Evolutionary conservation across 352 stramenopile species (phyloP).

Genomic region (Phytopythium boreale): DNA sequence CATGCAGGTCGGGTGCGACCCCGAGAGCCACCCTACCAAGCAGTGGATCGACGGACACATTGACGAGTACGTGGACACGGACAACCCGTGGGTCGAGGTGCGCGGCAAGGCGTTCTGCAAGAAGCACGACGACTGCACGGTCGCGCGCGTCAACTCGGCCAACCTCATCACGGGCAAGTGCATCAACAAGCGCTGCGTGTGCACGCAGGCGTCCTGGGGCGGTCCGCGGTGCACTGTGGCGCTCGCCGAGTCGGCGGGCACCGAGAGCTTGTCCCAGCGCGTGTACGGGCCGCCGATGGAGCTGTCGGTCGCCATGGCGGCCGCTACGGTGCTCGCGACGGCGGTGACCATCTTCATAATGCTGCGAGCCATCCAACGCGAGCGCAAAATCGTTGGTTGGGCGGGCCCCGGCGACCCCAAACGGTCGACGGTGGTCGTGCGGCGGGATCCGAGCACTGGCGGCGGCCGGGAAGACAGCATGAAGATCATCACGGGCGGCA

Average conservation of each 20-base stretch:
- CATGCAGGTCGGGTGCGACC: slow-evolving; percentile 55
- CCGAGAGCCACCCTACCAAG: slow-evolving; percentile 42
- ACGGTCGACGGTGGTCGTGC: not conserved
- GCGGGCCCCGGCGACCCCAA: not conserved
- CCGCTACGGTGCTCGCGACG: slow-evolving; percentile 15
- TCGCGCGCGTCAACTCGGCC: slow-evolving; percentile 22
- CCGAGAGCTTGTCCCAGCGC: slow-evolving; percentile 4
- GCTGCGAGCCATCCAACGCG: not conserved
- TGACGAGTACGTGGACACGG: slow-evolving; percentile 51
- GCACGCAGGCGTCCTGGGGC: slow-evolving; percentile 43
- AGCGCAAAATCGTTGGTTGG: not conserved
- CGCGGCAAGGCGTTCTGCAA: slow-evolving; percentile 41
- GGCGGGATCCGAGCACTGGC: not conserved
- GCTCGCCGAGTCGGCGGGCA: not conserved
- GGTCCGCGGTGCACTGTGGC: slow-evolving; percentile 15
- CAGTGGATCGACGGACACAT: slow-evolving; percentile 57
- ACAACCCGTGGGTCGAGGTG: slow-evolving; percentile 40
- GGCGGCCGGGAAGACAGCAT: not conserved
- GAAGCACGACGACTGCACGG: slow-evolving; percentile 45
- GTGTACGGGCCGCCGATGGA: slow-evolving; percentile 33
- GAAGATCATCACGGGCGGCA: not conserved
- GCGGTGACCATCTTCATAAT: not conserved
- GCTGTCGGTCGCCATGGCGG: slow-evolving; percentile 21
- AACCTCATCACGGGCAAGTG: slow-evolving; percentile 41
- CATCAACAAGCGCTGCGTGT: slow-evolving; percentile 42